Evolutionary conservation across 192 early-diverging fungal genomes (phyloP), one percentile per base, ranked within the genome.

Genomic region (Podila verticillata): DNA sequence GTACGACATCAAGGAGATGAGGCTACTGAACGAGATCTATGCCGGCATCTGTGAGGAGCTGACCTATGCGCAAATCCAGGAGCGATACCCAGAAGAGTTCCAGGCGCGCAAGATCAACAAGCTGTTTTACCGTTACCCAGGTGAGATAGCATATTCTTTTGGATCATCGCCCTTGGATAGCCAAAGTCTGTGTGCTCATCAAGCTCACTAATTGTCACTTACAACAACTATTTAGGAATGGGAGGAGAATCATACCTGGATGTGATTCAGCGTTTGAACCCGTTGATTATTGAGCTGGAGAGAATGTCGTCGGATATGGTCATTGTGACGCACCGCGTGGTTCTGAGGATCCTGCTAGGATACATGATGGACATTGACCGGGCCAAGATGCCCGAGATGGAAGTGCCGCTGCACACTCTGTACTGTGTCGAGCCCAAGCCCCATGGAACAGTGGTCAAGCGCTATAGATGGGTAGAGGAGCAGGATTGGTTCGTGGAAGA

Each of bases 231-330:
- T 7, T 3, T 60, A 75, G 74, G 97, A 20, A 91, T 95, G 61
- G 97, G 97, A 47, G 97, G 97, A 44, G 97, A 99, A 84, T 94
- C 92, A 22, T 97, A 97, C 67, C 64, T 91, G 20, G 97, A 99
- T 75, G 97, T 99, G 26, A 96, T 99, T 61, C 94, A 98, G 81
- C 88, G 97, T 24, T 69, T 99, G 61, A 88, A 96, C 73, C 96
- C 96, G 34, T 84, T 98, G 56, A 97, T 99, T 75, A 91, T 99
- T 61, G 97, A 99, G 84, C 86, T 97, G 64, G 97, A 99, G 82
- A 88, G 97, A 61, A 97, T 96, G 90, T 91, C 92, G 9, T 90
- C 92, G 48, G 92, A 92, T 36, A 90, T 94, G 26, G 66, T 98
- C 68, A 91, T 99, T 74, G 91, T 98, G 20, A 97, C 96, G 0